Conservation (phyloP, 805 yeast species). For the Ogataea zsoltii region DNA sequence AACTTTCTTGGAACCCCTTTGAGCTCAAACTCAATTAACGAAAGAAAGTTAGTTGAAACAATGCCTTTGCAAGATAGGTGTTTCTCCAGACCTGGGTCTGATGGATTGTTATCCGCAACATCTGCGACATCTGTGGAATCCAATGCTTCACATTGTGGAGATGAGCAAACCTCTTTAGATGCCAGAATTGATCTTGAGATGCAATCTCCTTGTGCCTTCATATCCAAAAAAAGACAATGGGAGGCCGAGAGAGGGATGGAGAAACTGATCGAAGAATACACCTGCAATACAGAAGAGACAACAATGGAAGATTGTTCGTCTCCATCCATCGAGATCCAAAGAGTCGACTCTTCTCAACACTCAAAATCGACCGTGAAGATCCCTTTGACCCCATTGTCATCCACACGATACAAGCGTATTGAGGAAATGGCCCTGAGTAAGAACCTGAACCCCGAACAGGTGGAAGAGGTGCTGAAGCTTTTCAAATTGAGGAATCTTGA, state of each 20-base stretch:
- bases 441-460: slow-evolving; percentile 18
- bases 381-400: slow-evolving; percentile 16
- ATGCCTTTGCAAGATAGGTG: background rate
- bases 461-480: slow-evolving; percentile 23
- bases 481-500: slow-evolving; percentile 27
- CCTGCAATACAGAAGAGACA: background rate
- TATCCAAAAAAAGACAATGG: background rate
- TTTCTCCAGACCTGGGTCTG: background rate
- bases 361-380: slow-evolving; percentile 20
- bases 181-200: background rate
- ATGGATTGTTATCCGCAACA: background rate
- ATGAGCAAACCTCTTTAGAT: background rate
- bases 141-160: background rate
- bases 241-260: background rate
- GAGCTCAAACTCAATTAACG: background rate
- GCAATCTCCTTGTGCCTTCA: background rate
- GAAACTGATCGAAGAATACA: background rate
- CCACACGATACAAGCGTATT: slow-evolving; percentile 15
- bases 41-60: background rate
- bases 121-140: background rate
- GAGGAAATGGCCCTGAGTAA: slow-evolving; percentile 17
- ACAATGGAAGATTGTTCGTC: background rate
- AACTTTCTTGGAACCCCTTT: background rate
- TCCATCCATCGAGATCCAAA: background rate
- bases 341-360: slow-evolving; percentile 7